Evolutionary conservation across 164 flowering plant species (phyloP), one percentile per base, ranked within the genome.

Genomic region (Magnolia changhungtana): DNA sequence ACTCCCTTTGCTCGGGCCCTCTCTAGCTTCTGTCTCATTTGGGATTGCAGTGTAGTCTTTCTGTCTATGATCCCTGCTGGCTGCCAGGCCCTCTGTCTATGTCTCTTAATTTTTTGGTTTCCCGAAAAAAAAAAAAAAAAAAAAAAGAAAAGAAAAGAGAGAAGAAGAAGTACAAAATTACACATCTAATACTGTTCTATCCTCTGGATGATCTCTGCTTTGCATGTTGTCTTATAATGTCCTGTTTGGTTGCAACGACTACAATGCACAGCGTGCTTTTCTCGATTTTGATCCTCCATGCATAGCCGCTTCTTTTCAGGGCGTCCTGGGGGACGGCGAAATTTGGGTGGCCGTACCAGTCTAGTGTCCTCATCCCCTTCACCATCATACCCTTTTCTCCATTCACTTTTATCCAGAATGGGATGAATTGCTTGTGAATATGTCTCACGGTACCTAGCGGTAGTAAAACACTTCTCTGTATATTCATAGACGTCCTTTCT

Each of bases 181-280:
- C n/a, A 81, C 45, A 37, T 70, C 63, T 84, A 87, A 58, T 77
- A 84, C 73, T 86, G 87, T 73, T 87, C 87, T 75, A 90, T 84
- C 37, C 88, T 79, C 67, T 83, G 74, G 67, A 84, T 76, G 10
- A 18, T 23, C 50, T 82, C 91, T 69, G 88, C 83, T 83, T 91
- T 93, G 90, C 98, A 93, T 55, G 98, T 93, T 19, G 95, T 89
- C 82, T 89, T 93, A 59, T 90, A 93, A 72, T 93, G 98, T 13
- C 96, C 98, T 5, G 96, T 88, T 82, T 89, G 92, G 80, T 90
- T 87, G 84, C 98, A 93, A 18, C 89, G 86, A 69, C 96, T 90
- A 82, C 98, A 93, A 64, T 84, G 96, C 72, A 93, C 98, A 0
- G 89, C 83, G 67, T 90, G 96, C 81, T 93, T 93, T 79, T 85